Evolutionary conservation across 345 rosid species (phyloP).

Genomic region (Lepidium sativum): DNA sequence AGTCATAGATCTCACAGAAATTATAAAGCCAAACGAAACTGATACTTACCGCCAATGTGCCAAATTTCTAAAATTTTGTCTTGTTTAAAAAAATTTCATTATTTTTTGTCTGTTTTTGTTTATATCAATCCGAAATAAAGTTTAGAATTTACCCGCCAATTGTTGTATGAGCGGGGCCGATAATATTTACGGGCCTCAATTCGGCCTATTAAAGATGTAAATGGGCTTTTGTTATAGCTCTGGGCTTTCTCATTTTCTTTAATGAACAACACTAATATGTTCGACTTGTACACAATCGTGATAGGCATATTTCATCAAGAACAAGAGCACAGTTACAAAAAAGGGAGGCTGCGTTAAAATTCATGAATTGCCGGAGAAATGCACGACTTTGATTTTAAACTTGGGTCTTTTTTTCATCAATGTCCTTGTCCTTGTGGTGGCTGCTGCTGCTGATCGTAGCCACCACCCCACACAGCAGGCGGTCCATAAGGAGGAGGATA

Average conservation of each 20-base stretch:
- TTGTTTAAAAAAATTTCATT: not conserved
- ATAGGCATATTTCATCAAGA: not conserved
- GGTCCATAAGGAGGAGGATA: slow-evolving; percentile 62
- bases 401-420: slow-evolving; percentile 34
- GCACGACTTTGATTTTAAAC: not conserved
- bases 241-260: not conserved
- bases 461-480: slow-evolving; percentile 57
- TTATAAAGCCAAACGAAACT: not conserved
- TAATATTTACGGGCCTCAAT: not conserved
- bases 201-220: not conserved
- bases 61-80: slow-evolving; percentile 1
- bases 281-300: not conserved
- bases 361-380: not conserved
- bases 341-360: not conserved
- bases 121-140: not conserved
- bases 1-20: not conserved
- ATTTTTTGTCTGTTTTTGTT: not conserved
- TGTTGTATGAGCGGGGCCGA: not conserved
- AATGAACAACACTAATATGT: not conserved
- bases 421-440: slow-evolving; percentile 47
- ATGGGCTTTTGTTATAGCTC: not conserved
- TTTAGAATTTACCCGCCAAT: slow-evolving; percentile 14
- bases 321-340: slow-evolving; percentile 5
- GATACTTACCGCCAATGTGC: not conserved
- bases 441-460: slow-evolving; percentile 52